phyloP scores from a whole-genome alignment of 176 grass and related monocot species.

The Poa annua region DNA sequence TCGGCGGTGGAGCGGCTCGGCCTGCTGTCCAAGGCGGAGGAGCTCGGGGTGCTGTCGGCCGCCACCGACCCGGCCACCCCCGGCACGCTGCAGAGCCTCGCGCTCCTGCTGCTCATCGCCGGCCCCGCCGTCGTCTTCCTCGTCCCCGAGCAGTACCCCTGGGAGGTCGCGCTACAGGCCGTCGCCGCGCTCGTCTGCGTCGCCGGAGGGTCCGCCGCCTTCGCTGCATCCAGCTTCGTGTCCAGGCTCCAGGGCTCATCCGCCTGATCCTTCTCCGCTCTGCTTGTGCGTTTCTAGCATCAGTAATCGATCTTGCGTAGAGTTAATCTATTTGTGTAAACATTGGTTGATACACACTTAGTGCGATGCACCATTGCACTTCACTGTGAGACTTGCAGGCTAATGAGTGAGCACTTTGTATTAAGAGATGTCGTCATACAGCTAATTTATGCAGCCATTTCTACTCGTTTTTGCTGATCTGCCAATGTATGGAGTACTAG shows the following conservation, averaged over 20 bases:
- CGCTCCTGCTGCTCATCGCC: slow-evolving; percentile 56
- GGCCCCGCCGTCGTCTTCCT: slow-evolving; percentile 76
- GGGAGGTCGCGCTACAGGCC: slow-evolving; percentile 83
- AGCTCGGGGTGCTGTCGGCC: slow-evolving; percentile 83
- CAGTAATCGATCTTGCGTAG: slow-evolving; percentile 26
- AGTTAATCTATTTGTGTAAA: slow-evolving; percentile 9
- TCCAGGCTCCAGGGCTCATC: slow-evolving; percentile 80
- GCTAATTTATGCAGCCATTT: no score
- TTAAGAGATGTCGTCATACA: no score
- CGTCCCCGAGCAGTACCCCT: slow-evolving; percentile 79
- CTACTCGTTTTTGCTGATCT: no score
- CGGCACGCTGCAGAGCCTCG: slow-evolving; percentile 57
- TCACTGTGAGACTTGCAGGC: no score
- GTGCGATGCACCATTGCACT: background rate
- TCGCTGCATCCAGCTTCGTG: slow-evolving; percentile 86
- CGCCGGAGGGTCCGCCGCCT: slow-evolving; percentile 70
- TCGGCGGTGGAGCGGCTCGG: slow-evolving; percentile 79
- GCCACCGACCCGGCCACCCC: slow-evolving; percentile 78
- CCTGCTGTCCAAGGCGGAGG: slow-evolving; percentile 92
- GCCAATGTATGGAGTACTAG: no score
- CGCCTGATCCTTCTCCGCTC: slow-evolving; percentile 14
- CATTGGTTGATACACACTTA: background rate
- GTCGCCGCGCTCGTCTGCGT: slow-evolving; percentile 64
- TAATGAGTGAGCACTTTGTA: no score
- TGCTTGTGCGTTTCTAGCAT: background rate